Evolutionary conservation across 1,284 basidiomycete species (phyloP), one percentile per base, ranked within the genome.

Genomic region (Flammula alnicola): DNA sequence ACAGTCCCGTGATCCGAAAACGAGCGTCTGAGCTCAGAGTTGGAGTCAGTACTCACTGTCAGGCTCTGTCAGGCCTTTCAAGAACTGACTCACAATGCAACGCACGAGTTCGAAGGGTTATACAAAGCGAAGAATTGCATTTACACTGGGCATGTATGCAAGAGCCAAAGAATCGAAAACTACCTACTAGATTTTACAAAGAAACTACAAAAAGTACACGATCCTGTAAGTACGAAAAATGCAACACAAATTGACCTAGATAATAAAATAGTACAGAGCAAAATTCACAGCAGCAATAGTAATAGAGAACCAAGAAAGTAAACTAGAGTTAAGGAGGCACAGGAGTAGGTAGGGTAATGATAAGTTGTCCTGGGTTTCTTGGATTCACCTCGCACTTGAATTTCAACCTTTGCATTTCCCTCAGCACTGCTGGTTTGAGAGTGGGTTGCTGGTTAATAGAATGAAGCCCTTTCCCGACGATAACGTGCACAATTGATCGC

Each of bases 391-490:
- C 52, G 35, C 59, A 61, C 16, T 36, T 31, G 8, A 63, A 53
- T 44, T 40, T 40, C 47, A 57, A 39, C 20, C 80, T 80, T 46
- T 75, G 63, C 84, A 93, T 84, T 44, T 84, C 71, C 26, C 76
- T 73, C 46, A 80, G 78, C 36, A 95, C 81, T 1, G 86, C 86
- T 4, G 84, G 83, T 61, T 89, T 92, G 61, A 95, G 77, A 51
- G 87, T 84, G 9, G 89, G 83, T 22, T 83, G 74, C 48, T 84
- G 81, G 44, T 80, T 76, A 36, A 75, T 72, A 3, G 86, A 89
- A 66, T 94, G 91, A 19, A 84, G 76, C 1, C 91, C 91, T 58
- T 83, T 84, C 36, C 91, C 90, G 4, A 89, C 87, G 56, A 95
- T 91, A 25, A 94, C 80, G 11, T 79, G 74, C 26, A 95, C 66